Conservation (phyloP, 441 rosid genomes). For the Mallotus japonicus region DNA sequence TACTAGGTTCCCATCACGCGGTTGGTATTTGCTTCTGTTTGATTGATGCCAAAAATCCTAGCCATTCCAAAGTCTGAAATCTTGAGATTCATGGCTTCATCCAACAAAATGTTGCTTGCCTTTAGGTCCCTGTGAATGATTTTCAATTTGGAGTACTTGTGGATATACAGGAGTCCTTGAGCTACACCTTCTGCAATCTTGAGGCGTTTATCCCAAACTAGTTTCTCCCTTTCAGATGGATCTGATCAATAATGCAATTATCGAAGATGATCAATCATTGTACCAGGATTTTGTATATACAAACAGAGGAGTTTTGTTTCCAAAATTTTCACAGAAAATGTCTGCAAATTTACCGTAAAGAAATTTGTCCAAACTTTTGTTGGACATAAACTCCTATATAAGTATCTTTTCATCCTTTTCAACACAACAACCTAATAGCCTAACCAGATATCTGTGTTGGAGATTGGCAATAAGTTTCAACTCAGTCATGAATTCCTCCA, state of each 20-base stretch:
- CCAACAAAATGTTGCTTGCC: constrained; percentile 7
- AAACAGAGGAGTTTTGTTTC: neutral
- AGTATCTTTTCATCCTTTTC: constrained; percentile 18
- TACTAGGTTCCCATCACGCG: constrained; percentile 14
- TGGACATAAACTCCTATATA: constrained; percentile 14
- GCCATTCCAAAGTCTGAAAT: constrained; percentile 21
- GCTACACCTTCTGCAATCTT: constrained; percentile 17
- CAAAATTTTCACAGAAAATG: neutral
- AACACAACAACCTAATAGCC: constrained; percentile 15
- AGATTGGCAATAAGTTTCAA: constrained; percentile 17
- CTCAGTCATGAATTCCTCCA: constrained; percentile 15
- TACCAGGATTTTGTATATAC: no score
- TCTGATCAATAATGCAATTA: neutral
- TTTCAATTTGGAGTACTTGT: constrained; percentile 16
- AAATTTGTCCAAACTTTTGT: constrained; percentile 14
- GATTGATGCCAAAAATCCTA: constrained; percentile 10
- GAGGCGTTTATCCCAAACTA: constrained; percentile 11
- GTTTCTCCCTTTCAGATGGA: constrained; percentile 1
- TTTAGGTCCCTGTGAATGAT: constrained; percentile 16
- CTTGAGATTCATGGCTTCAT: constrained; percentile 17
- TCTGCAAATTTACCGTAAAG: constrained; percentile 6
- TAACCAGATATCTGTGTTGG: constrained; percentile 10
- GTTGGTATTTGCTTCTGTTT: constrained; percentile 17
- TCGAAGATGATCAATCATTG: no score
- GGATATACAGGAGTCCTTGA: constrained; percentile 18